Conservation (phyloP, 2,329 filamentous ascomycete genomes). For the Calonectria ilicicola region DNA sequence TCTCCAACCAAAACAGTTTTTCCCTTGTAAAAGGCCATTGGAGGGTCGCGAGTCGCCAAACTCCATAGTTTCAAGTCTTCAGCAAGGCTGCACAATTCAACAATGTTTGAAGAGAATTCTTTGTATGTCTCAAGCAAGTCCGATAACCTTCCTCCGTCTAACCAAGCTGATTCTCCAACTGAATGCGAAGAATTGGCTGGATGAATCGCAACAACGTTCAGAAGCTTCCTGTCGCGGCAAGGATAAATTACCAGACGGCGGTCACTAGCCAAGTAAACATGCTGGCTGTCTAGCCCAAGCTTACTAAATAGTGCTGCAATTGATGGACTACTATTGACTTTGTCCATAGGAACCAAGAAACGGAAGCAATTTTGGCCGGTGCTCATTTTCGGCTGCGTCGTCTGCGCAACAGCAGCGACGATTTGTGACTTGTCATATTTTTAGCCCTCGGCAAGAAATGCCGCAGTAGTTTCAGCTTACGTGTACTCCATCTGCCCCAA, state of each 20-base stretch:
- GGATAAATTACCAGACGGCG: constrained; percentile 11
- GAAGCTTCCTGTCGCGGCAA: neutral
- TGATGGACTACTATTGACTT: neutral
- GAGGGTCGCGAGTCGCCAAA: constrained; percentile 2
- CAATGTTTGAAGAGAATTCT: neutral
- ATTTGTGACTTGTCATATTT: neutral
- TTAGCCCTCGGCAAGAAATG: neutral
- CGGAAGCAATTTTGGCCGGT: neutral
- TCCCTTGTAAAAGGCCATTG: neutral
- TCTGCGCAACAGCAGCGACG: neutral
- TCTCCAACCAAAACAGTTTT: constrained; percentile 16
- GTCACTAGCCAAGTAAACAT: neutral
- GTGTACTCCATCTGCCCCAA: neutral
- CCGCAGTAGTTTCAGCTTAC: neutral
- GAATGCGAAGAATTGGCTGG: neutral
- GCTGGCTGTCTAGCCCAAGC: neutral
- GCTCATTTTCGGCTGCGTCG: neutral
- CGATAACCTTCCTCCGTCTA: neutral
- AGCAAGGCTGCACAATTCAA: constrained; percentile 9
- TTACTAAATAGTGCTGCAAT: neutral
- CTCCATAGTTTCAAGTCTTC: constrained; percentile 12
- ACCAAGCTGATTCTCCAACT: neutral
- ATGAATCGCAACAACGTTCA: constrained; percentile 8
- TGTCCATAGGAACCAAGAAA: constrained; percentile 2
- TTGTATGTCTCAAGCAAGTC: neutral